Base-by-base conservation (phyloP, 2,329 filamentous ascomycete species). In the Colletotrichum sp. region DNA sequence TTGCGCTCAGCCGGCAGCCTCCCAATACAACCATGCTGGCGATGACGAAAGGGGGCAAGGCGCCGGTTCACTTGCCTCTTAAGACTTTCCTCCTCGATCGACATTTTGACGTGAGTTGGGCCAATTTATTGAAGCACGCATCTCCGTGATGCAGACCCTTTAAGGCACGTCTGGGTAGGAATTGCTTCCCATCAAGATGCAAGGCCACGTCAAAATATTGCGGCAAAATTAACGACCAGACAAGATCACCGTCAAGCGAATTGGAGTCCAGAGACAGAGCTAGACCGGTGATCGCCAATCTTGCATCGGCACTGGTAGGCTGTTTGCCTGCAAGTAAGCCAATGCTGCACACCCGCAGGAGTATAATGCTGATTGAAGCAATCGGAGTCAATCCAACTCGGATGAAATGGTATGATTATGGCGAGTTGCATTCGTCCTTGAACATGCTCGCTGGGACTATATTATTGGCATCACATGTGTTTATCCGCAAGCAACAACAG, bases 261-360 rank as follows among this genome's bases (percentile, higher is more conserved):
- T n/a, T 61, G 10, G 16, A 32, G 12, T 13, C 15, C 59, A 34
- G 26, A 61, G 8, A 61, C 26, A 61, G 28, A 32, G 9, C 7
- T 61, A 28, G 16, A n/a, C 59, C 59, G 59, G 59, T 32, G 59
- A 61, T 61, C 26, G 59, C 26, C 59, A 18, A 32, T 61, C 59
- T 61, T 1, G 59, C 59, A 61, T 61, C 59, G 59, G 28, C 30
- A 61, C 16, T 32, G 26, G 26, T 61, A 32, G 59, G 16, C 0
- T 0, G 28, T 48, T 48, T 21, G 0, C 43, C n/a, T 52, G 43
- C 43, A 52, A 28, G 21, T 59, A 59, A 28, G 55, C 26, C 24
- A 28, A 59, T 59, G 26, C 16, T 59, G 55, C 55, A 59, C 55
- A 59, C 55, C 55, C 24, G 26, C 55, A 26, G 13, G 55, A 28